Evolutionary conservation across 2,329 filamentous ascomycete genomes (phyloP), one percentile per base, ranked within the genome.

Genomic region (Alternaria triticimaculans): DNA sequence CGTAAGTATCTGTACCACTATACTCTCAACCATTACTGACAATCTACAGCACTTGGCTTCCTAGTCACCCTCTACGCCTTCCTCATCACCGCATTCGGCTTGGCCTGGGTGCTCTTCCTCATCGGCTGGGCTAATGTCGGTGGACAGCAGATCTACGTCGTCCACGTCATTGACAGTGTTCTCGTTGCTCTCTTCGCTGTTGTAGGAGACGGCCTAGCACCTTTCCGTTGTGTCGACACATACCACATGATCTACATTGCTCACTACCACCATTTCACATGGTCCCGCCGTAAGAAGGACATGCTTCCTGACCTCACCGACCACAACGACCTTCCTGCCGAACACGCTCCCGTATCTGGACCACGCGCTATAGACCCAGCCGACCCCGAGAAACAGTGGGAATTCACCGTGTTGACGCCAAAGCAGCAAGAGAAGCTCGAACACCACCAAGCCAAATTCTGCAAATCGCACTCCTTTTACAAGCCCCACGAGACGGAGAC

Each of bases 111-210:
- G 2, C 86, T 96, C n/a, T 96, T 95, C 80, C 83, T 96, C 58
- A 97, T 97, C 76, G 92, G 87, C 51, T 96, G 93, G 93, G 92
- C 96, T 75, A 94, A 93, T 67, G 90, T 95, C 20, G 92, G 91
- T 20, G 87, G 88, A 28, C 84, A 86, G 71, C 91, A 95, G 76
- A 82, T 88, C 4, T 95, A 84, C 15, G 81, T 85, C 3, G 79
- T 84, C 15, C 84, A 89, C 66, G 76, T 86, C 18, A 80, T 83
- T 20, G 87, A 91, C 73, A 88, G 87, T 10, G 76, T 87, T 0
- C 80, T 91, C 1, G 89, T 89, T 4, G 88, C 88, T 1, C 74
- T 87, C 11, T 91, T 91, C 70, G 90, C 88, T 3, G 77, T 89
- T 4, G 82, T 90, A 6, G 89, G 89, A 1, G 89, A 89, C 15